A percentile compares a stretch with the other conserved stretches of the same genome.
phyloP scores from a whole-genome alignment of 2,329 filamentous ascomycete genomes.

The Pseudogymnoascus sp. region DNA sequence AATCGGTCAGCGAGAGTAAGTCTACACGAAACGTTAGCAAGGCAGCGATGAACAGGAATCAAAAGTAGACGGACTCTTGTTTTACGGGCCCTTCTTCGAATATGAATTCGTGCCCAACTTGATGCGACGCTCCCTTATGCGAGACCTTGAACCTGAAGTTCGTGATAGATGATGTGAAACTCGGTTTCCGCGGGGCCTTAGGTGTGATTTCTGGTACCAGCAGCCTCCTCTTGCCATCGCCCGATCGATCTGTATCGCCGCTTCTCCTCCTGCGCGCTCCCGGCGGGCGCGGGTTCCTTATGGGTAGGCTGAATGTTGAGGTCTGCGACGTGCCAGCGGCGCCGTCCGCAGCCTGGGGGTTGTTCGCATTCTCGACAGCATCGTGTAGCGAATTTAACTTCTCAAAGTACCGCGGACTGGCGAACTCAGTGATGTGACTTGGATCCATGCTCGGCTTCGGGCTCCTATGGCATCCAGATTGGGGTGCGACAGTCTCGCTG shows the following conservation, averaged over 20 bases:
- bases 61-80: conserved; percentile 17
- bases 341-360: conserved; percentile 17
- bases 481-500: background rate
- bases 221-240: conserved; percentile 27
- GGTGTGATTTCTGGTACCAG: conserved; percentile 26
- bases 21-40: conserved; percentile 11
- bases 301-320: conserved; percentile 24
- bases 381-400: conserved; percentile 50
- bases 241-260: conserved; percentile 13
- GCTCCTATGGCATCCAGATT: conserved; percentile 23
- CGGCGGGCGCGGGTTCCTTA: conserved; percentile 21
- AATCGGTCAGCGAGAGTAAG: conserved; percentile 50
- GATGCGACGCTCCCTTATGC: background rate
- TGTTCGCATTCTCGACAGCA: conserved; percentile 35
- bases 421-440: conserved; percentile 57
- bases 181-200: conserved; percentile 25
- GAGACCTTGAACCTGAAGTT: conserved; percentile 24
- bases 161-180: conserved; percentile 25
- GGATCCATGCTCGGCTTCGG: conserved; percentile 45
- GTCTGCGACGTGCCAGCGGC: conserved; percentile 12
- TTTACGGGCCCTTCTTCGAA: conserved; percentile 19
- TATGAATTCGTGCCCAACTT: conserved; percentile 21
- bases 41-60: background rate
- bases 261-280: conserved; percentile 4
- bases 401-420: conserved; percentile 55